Base-by-base conservation (phyloP, 2,329 filamentous ascomycete species). In the Calonectria pseudoturangicola region DNA sequence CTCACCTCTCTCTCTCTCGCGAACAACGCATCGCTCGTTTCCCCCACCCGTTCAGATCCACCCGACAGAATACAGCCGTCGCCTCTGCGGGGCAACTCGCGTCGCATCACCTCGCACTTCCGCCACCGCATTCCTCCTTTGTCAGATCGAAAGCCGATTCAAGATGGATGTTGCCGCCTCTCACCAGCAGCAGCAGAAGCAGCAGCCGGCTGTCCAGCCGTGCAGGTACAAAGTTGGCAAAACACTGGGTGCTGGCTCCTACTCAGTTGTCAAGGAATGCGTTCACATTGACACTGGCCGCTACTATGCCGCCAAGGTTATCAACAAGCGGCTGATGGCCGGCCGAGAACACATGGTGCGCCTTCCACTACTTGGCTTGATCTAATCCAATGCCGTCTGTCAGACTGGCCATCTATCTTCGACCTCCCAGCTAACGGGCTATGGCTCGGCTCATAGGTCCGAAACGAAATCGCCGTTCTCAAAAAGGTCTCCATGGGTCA, bases 401-500 rank as follows among this genome's bases (percentile, higher is more conserved):
- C 15, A 43, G 21, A 13, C n/a, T 12, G 48, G 39, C 41, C 16
- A 18, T 28, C 33, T 27, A 28, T 39, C 15, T 30, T 41, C 63
- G 30, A 39, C 58, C 39, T n/a, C 27, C 47, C 5, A 16, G 69
- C 68, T 81, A 74, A 81, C 66, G 39, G 60, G 30, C 13, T 45
- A 56, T 68, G 67, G 60, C 60, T 60, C 68, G 70, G 66, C 30
- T n/a, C 15, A 45, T 54, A 98, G 95, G 95, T 98, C 72, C 94
- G 97, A 75, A 99, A 99, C 84, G 97, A 99, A 86, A 99, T 99
- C 80, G 96, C 97, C 8, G 95, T 99, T 30, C 89, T 99, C 77
- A 98, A 98, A 85, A 93, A 93, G 81, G 96, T 99, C n/a, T 98
- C 96, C 1, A 98, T 99, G 94, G 97, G 97, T 68, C 96, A 99